Conservation (phyloP, 441 rosid genomes). For the Adansonia gregorii region DNA sequence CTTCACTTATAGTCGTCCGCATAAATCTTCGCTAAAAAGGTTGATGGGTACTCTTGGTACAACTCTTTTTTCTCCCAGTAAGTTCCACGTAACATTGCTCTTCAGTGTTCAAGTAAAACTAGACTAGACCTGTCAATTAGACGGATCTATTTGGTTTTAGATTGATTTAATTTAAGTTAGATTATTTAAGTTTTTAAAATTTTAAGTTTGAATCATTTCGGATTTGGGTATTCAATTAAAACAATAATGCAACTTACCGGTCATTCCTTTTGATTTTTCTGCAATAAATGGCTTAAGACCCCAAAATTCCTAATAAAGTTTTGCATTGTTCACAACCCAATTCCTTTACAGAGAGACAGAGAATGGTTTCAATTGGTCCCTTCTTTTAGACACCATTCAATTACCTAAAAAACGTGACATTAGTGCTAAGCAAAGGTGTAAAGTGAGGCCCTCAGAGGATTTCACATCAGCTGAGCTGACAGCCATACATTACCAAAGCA, state of each 20-base stretch:
- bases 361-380: not conserved
- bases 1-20: not conserved
- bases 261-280: not conserved
- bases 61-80: not conserved
- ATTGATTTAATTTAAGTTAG: no score
- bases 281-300: not conserved
- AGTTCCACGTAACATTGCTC: not conserved
- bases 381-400: not conserved
- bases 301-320: not conserved
- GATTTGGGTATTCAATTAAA: not conserved
- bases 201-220: no score
- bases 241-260: not conserved
- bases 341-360: not conserved
- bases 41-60: not conserved
- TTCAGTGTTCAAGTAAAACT: no score
- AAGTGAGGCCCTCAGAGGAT: not conserved
- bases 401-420: not conserved
- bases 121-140: no score
- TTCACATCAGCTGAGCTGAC: not conserved
- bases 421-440: not conserved
- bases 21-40: not conserved
- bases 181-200: no score
- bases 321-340: not conserved
- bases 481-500: constrained; percentile 1
- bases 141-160: no score